Conservation (phyloP, 2,329 filamentous ascomycete species). For the Elsinoe australis region DNA sequence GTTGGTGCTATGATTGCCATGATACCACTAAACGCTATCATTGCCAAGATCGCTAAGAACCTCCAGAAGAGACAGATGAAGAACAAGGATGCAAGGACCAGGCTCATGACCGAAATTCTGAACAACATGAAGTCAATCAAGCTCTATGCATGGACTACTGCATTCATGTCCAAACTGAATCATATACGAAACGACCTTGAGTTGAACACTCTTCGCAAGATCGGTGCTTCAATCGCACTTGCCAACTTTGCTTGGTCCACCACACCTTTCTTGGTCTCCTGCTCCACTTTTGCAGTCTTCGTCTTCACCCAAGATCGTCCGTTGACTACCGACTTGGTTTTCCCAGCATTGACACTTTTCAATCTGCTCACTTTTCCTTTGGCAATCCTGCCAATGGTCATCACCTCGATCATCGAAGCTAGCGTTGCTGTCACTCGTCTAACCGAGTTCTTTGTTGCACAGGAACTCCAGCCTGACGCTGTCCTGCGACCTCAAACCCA, state of each 20-base stretch:
- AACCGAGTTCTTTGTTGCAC: slow-evolving; percentile 74
- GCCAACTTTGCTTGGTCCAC: slow-evolving; percentile 98
- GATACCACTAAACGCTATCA: slow-evolving; percentile 91
- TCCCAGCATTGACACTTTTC: slow-evolving; percentile 86
- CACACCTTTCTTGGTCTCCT: slow-evolving; percentile 94
- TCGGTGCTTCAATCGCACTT: slow-evolving; percentile 85
- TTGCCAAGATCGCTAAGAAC: slow-evolving; percentile 87
- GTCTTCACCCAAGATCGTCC: slow-evolving; percentile 75
- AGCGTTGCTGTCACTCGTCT: slow-evolving; percentile 84
- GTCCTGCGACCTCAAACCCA: slow-evolving; percentile 62
- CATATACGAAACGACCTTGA: slow-evolving; percentile 93
- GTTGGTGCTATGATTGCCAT: slow-evolving; percentile 93
- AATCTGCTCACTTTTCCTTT: slow-evolving; percentile 94
- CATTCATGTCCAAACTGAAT: slow-evolving; percentile 96
- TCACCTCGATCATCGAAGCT: slow-evolving; percentile 90
- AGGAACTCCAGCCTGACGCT: slow-evolving; percentile 83
- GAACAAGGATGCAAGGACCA: slow-evolving; percentile 91
- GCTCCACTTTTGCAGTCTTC: slow-evolving; percentile 90
- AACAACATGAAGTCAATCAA: slow-evolving; percentile 99
- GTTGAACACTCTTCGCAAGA: slow-evolving; percentile 89
- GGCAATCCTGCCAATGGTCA: slow-evolving; percentile 92
- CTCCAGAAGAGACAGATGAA: slow-evolving; percentile 97
- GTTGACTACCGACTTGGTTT: slow-evolving; percentile 88
- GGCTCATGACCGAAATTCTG: slow-evolving; percentile 92
- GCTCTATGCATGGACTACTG: slow-evolving; percentile 92